Base-by-base conservation (phyloP, 805 yeast genomes). In the Zygotorulaspora chibaensis region DNA sequence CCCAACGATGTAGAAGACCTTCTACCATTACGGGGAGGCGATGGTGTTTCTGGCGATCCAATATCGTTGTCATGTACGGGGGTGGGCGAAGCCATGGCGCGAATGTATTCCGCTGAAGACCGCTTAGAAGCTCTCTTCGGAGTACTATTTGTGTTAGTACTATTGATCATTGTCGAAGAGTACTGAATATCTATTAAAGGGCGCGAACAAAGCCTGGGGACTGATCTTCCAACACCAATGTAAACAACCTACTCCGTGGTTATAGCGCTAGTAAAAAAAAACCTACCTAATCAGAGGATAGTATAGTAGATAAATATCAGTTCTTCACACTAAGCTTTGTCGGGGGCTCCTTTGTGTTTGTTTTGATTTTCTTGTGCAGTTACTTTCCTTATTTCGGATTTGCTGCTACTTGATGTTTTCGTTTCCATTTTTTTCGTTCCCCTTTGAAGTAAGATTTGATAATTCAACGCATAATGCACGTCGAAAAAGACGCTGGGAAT, bases 31-130 rank as follows among this genome's bases (percentile, higher is more conserved):
- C 37, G 30, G 17, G 51, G 54, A 2, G 65, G 62, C 6, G 65
- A 61, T 2, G 65, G 65, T 2, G 63, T 59, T 31, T 50, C 57
- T 13, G 63, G 58, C 6, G 56, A 53, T n/a, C 41, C 42, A 9
- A 23, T 35, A 23, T 46, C 50, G n/a, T 40, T 44, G 10, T 27
- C 50, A 18, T 44, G 46, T 25, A 38, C 35, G 30, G 39, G 37
- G 15, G 45, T 43, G 17, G 53, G 53, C 2, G 53, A 43, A 38
- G 47, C 45, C 50, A 43, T 46, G 18, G 53, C 50, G 37, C 53
- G 46, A 38, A 49, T 46, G 35, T 44, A 43, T 17, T 46, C 56
- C 8, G 46, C 45, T n/a, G 58, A 51, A 8, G 48, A 35, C 20
- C 57, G 38, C 33, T 56, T 53, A 3, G 53, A 36, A 20, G 45